Percentiles rank a stretch among this genome's conserved stretches.
Conservation (phyloP, 352 stramenopile genomes). For the Phytophthora litchii region DNA sequence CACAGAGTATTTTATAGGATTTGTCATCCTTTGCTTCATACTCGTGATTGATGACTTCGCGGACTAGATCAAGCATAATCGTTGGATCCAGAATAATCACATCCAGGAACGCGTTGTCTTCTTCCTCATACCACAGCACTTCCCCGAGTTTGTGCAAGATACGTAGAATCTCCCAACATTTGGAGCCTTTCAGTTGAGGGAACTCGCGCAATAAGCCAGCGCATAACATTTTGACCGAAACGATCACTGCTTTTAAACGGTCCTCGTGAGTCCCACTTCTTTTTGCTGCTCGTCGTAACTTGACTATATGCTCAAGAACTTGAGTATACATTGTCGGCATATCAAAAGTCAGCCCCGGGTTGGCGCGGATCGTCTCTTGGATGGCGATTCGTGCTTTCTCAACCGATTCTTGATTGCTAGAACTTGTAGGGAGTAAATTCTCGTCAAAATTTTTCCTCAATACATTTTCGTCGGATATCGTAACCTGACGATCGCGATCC, state of each 20-base stretch:
- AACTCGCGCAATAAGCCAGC: background rate
- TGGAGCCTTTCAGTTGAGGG: background rate
- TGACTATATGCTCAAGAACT: constrained; percentile 12
- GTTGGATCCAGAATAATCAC: constrained; percentile 16
- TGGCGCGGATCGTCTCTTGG: too few species aligned
- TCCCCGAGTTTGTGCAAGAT: constrained; percentile 19
- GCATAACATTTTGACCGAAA: background rate
- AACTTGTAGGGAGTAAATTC: too few species aligned
- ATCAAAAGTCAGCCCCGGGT: too few species aligned
- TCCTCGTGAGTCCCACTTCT: background rate
- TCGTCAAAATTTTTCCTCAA: too few species aligned
- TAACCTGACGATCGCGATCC: too few species aligned
- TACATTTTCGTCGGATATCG: too few species aligned
- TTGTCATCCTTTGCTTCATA: constrained; percentile 3
- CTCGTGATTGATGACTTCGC: constrained; percentile 23
- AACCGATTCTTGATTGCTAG: too few species aligned
- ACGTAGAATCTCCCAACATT: constrained; percentile 15
- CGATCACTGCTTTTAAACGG: constrained; percentile 6
- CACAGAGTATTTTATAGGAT: constrained; percentile 8
- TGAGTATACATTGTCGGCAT: constrained; percentile 4
- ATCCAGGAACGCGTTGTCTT: background rate
- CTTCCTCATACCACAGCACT: constrained; percentile 28
- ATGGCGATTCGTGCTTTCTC: too few species aligned
- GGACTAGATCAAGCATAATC: constrained; percentile 23
- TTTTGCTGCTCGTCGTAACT: background rate